Percentiles rank a stretch among this genome's conserved stretches.
These are phyloP conservation scores for Flammula alnicola DNA, from an alignment of 1,284 basidiomycete species.

Conservation along the genomic window DNA sequence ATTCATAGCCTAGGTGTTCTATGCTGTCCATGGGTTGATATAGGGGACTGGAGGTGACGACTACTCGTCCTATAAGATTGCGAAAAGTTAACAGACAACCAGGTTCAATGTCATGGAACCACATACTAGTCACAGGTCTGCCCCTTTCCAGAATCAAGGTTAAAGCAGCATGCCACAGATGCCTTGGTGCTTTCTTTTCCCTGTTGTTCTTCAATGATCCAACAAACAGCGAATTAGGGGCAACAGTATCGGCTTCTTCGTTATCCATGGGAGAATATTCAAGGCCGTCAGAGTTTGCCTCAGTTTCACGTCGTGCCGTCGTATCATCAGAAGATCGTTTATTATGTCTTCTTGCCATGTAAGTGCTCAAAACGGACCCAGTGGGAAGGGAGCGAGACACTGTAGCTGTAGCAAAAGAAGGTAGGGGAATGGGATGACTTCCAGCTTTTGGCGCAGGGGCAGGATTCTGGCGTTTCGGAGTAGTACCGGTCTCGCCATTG, in stretches of 20 bases:
- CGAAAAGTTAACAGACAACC: background rate
- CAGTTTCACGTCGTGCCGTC: conserved; percentile 14
- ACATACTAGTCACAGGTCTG: conserved; percentile 36
- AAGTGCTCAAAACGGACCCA: conserved; percentile 18
- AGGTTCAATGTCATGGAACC: background rate
- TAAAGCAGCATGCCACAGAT: conserved; percentile 39
- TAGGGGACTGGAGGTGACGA: conserved; percentile 82
- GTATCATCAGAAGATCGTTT: conserved; percentile 4
- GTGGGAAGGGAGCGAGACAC: conserved; percentile 31
- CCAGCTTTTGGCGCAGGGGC: background rate
- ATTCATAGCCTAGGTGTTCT: conserved; percentile 78
- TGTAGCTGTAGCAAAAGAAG: conserved; percentile 38
- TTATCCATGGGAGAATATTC: conserved; percentile 17
- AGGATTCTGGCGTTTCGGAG: background rate
- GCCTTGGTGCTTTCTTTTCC: conserved; percentile 26
- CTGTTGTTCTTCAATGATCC: conserved; percentile 14
- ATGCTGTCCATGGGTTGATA: conserved; percentile 82
- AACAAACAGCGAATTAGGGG: conserved; percentile 8
- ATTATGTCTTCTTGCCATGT: conserved; percentile 11
- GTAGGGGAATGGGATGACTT: conserved; percentile 28
- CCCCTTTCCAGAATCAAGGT: conserved; percentile 38
- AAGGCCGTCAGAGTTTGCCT: conserved; percentile 28
- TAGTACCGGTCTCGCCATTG: conserved; percentile 1
- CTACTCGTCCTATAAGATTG: conserved; percentile 53
- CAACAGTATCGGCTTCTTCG: conserved; percentile 17